Conservation (phyloP, 495 filamentous ascomycete genomes). For the Cercophora sp. region DNA sequence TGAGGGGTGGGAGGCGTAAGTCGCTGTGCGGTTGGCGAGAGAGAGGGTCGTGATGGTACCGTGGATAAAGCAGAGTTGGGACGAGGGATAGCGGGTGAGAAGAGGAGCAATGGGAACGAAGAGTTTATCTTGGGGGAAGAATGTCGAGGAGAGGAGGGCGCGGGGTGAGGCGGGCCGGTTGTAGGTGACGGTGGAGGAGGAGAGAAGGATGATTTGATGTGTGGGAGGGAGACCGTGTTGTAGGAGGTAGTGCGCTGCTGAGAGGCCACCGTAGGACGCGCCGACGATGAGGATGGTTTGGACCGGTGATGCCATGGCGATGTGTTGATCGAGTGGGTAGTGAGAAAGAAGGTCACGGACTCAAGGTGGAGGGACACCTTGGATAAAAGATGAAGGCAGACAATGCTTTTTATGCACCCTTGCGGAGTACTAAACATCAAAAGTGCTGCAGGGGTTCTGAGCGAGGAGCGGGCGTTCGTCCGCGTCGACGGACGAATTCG, state of each 20-base stretch:
- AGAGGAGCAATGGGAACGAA: constrained; percentile 38
- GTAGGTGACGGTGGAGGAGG: constrained; percentile 38
- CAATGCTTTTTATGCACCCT: neutral
- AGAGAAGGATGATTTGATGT: constrained; percentile 40
- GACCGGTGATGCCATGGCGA: neutral
- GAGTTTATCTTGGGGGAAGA: constrained; percentile 45
- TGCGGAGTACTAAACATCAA: neutral
- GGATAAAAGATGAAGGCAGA: too few relatives aligned
- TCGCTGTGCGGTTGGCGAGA: constrained; percentile 32
- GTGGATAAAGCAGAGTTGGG: constrained; percentile 52
- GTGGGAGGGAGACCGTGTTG: constrained; percentile 44
- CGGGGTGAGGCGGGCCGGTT: constrained; percentile 46
- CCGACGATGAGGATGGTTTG: constrained; percentile 46
- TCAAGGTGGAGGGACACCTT: too few relatives aligned
- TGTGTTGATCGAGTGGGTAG: neutral
- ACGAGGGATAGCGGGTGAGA: constrained; percentile 41
- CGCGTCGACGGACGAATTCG: neutral
- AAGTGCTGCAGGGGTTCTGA: neutral
- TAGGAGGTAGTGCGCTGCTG: constrained; percentile 50
- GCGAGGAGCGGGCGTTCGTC: neutral
- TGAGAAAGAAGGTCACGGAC: neutral
- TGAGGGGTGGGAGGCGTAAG: constrained; percentile 23
- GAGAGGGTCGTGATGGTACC: constrained; percentile 51
- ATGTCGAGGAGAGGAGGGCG: constrained; percentile 41
- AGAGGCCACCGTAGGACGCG: constrained; percentile 50